These are phyloP conservation scores for Cryptosporidium canis DNA, from an alignment of 169 alveolate genomes.

Conservation along the genomic window DNA sequence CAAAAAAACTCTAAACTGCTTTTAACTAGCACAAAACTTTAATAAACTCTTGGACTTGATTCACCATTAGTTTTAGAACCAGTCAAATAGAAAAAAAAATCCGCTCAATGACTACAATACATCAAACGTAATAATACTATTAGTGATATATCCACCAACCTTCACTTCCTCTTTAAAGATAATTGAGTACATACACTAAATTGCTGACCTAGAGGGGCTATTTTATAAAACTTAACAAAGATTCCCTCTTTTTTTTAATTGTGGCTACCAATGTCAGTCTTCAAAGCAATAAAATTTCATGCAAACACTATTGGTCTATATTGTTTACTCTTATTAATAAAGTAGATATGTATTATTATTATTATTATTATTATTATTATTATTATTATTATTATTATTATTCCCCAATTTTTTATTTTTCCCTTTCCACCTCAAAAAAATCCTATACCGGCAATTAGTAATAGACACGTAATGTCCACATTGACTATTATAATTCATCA, in stretches of 20 bases:
- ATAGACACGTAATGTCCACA: constrained; percentile 8
- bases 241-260: not conserved
- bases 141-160: too few relatives aligned
- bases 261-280: not conserved
- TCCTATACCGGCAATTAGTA: not conserved
- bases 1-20: too few relatives aligned
- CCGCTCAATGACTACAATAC: too few relatives aligned
- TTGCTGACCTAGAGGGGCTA: not conserved
- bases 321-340: not conserved
- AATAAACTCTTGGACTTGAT: too few relatives aligned
- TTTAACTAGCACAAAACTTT: too few relatives aligned
- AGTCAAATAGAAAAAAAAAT: too few relatives aligned
- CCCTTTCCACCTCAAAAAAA: not conserved
- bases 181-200: too few relatives aligned
- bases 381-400: not conserved
- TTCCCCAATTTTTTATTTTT: not conserved
- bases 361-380: not conserved
- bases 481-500: not conserved
- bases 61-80: too few relatives aligned
- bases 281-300: not conserved
- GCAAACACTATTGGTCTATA: not conserved
- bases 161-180: too few relatives aligned
- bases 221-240: not conserved
- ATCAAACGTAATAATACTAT: too few relatives aligned
- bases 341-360: too few relatives aligned